Conservation (phyloP, 495 filamentous ascomycete genomes). For the Tirmania nivea region DNA sequence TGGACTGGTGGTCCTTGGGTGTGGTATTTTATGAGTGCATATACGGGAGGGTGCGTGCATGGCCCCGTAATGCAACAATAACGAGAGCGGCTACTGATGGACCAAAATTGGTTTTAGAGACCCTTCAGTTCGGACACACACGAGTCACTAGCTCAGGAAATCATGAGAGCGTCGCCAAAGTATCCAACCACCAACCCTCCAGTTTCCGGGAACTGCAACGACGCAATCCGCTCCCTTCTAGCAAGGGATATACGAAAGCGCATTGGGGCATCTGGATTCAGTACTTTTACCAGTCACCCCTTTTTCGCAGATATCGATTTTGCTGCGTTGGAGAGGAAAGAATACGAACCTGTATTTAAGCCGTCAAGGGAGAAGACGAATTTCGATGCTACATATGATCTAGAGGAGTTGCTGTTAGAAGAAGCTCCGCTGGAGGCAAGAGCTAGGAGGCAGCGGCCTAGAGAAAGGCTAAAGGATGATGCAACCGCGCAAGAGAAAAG, state of each 20-base stretch:
- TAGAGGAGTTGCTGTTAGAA: constrained; percentile 84
- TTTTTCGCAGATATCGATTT: constrained; percentile 86
- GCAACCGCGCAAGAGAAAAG: constrained; percentile 88
- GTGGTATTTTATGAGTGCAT: constrained; percentile 98
- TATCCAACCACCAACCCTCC: constrained; percentile 78
- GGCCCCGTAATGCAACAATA: background rate
- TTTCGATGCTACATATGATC: constrained; percentile 93
- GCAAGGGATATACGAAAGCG: constrained; percentile 59
- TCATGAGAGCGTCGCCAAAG: constrained; percentile 60
- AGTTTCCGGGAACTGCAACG: constrained; percentile 64
- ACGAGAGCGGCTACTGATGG: background rate
- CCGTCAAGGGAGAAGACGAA: constrained; percentile 96
- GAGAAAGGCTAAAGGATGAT: constrained; percentile 76
- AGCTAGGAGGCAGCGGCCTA: constrained; percentile 76
- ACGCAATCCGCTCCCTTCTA: constrained; percentile 61
- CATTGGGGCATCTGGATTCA: constrained; percentile 56
- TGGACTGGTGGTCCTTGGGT: constrained; percentile 96
- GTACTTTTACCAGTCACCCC: constrained; percentile 61
- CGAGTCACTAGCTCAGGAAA: constrained; percentile 53
- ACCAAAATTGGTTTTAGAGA: constrained; percentile 27
- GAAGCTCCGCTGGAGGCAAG: constrained; percentile 88
- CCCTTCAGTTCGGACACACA: constrained; percentile 81
- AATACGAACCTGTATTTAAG: constrained; percentile 74
- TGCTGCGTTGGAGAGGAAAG: constrained; percentile 60
- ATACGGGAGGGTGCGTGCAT: constrained; percentile 66